Base-by-base conservation (phyloP, 768 basidiomycete genomes). In the Vararia minispora region DNA sequence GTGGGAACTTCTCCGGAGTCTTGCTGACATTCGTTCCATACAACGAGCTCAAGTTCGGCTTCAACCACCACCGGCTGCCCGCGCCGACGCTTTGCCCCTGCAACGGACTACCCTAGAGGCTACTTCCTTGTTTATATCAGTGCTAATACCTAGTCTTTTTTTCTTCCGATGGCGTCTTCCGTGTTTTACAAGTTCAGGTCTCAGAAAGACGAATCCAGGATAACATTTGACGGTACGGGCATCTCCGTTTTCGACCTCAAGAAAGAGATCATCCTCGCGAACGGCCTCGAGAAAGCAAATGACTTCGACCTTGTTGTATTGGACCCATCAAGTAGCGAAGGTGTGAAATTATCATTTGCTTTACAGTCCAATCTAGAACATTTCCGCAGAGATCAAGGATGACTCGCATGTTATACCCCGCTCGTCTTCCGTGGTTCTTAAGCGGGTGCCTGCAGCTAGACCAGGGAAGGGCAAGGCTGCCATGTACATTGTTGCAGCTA, bases 231-330 rank as follows among this genome's bases (percentile, higher is more conserved):
- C 58, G 95, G 95, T 54, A 97, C 94, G 50, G 89, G 90, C 46
- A 98, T 99, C 56, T 91, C 91, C 55, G 90, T 98, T 51, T 98
- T 97, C 70, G 95, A 99, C 64, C 69, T 99, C 62, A 99, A 99
- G 68, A 87, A 82, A 69, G 95, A 98, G 64, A 88, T 99, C 57
- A 94, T 99, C 54, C 66, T 94, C 54, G 85, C 85, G 57, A 97
- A 97, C 58, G 90, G 83, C 58, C 78, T 99, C 63, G 83, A 82
- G 66, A 92, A 90, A 70, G 90, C 88, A 42, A 89, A 83, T 56
- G 95, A 99, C 57, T 97, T 98, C 68, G 95, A 99, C 63, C 72
- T 99, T 18, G 74, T 76, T 37, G 69, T 98, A 27, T 83, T 78
- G 57, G 91, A 97, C 54, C 64, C 76, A 33, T 76, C 81, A 25